A percentile compares a stretch with the other conserved stretches of the same genome.
These are phyloP conservation scores for Fusarium nurragi DNA, from an alignment of 2,329 filamentous ascomycete species.

Conservation along the genomic window DNA sequence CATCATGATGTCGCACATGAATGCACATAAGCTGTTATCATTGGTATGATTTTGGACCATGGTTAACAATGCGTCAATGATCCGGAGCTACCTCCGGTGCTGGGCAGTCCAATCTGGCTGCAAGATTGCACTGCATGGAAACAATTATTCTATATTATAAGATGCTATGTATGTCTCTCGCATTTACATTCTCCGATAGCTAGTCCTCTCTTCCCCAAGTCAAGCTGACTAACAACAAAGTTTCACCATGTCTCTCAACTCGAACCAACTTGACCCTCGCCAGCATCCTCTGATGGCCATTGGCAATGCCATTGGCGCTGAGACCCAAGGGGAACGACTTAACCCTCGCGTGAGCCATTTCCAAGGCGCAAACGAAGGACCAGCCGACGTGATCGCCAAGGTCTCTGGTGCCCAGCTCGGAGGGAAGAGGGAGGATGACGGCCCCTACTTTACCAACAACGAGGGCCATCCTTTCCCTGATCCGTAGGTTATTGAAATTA, in stretches of 20 bases:
- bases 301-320: not conserved
- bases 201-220: too few species aligned
- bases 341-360: not conserved
- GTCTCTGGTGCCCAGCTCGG: not conserved
- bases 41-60: not conserved
- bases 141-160: not conserved
- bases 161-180: not conserved
- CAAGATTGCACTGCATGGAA: not conserved
- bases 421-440: slow-evolving; percentile 6
- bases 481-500: not conserved
- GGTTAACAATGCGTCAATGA: not conserved
- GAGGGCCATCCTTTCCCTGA: slow-evolving; percentile 1
- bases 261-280: slow-evolving; percentile 7
- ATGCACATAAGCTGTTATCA: not conserved
- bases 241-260: slow-evolving; percentile 8
- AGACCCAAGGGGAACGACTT: not conserved
- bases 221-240: not conserved
- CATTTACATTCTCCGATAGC: too few species aligned
- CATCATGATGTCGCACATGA: not conserved
- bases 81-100: not conserved
- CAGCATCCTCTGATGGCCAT: slow-evolving; percentile 5
- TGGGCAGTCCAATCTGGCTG: too few species aligned
- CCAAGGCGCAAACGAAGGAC: not conserved
- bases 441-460: slow-evolving; percentile 7
- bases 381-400: slow-evolving; percentile 4